A percentile compares a stretch with the other conserved stretches of the same genome.
Conservation (phyloP, 805 yeast genomes). For the Priceomyces fermenticarens region DNA sequence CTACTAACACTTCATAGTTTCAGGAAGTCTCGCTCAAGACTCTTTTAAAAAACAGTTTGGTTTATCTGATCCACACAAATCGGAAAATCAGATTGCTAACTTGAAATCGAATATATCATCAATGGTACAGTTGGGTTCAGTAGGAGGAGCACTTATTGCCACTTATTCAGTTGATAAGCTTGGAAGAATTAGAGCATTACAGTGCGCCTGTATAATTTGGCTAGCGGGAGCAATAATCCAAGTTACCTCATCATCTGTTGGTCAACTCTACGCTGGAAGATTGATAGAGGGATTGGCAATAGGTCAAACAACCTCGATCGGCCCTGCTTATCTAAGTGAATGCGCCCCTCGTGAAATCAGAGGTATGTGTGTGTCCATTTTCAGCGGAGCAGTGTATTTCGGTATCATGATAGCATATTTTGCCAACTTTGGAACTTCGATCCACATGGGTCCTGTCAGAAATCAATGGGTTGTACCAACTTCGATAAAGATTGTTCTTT, state of each 20-base stretch:
- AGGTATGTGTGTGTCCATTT: constrained; percentile 51
- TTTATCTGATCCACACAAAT: constrained; percentile 34
- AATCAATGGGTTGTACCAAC: constrained; percentile 57
- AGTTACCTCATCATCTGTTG: constrained; percentile 41
- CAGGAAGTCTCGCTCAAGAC: constrained; percentile 44
- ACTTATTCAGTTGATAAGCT: constrained; percentile 46
- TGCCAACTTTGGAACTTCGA: constrained; percentile 49
- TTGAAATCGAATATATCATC: constrained; percentile 52
- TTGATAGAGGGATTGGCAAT: constrained; percentile 53
- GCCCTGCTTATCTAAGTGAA: constrained; percentile 55
- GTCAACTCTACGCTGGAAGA: constrained; percentile 55
- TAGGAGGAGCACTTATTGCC: constrained; percentile 52
- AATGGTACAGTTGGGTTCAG: constrained; percentile 57
- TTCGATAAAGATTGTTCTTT: constrained; percentile 44
- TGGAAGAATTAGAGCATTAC: constrained; percentile 51
- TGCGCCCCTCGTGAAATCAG: constrained; percentile 51
- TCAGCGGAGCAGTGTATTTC: constrained; percentile 56
- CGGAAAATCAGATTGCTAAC: constrained; percentile 38
- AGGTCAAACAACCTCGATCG: constrained; percentile 57
- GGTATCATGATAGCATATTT: constrained; percentile 52
- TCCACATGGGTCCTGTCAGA: constrained; percentile 35
- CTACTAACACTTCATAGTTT: constrained; percentile 12
- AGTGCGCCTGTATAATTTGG: constrained; percentile 43
- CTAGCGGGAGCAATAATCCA: constrained; percentile 47
- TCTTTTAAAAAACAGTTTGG: constrained; percentile 45